Base-by-base conservation (phyloP, 768 basidiomycete species). In the Suillus hirtellus region DNA sequence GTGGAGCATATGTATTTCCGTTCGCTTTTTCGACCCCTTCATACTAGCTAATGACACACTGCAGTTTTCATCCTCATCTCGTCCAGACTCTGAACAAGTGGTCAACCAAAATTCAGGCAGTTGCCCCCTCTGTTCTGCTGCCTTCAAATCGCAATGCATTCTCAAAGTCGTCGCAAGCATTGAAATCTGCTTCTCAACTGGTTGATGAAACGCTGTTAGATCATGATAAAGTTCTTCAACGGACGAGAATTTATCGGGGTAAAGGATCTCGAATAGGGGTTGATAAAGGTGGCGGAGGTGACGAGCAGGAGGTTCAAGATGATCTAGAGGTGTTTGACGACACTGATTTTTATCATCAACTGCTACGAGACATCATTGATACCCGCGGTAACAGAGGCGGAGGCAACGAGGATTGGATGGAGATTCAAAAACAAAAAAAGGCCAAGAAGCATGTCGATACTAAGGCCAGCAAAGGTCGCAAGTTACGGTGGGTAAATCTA, bases 21-120 rank as follows among this genome's bases (percentile, higher is more conserved):
- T 47, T 34, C 55, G 19, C 27, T 7, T 60, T 46, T 31, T 60
- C 62, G 19, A 40, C 27, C 61, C 17, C 35, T 50, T 61, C 38
- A 59, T 31, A 40, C 9, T 60, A 19, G 63, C 44, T 60, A 66
- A 50, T 66, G 49, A 37, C 61, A 59, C 34, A 60, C 15, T 6
- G 12, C 63, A 81, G 82, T 59, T 82, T 90, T 56, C 94, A 95
- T 72, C 84, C 88, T 2, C 81, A 89, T 65, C 81, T 90, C 14
- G 73, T 94, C 49, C 86, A 88, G 64, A 95, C 92, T 1, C 82
- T 99, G 31, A 80, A 84, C 44, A 99, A 99, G 76, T 99, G 97
- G 97, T 97, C 95, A 11, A 82, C 89, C 31, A 99, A 99, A 79
- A 91, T 99, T 44, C 92, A 95, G 70, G 92, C 96, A 1, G 95